Conservation (phyloP, 495 filamentous ascomycete species). For the Trichoderma erinaceum region DNA sequence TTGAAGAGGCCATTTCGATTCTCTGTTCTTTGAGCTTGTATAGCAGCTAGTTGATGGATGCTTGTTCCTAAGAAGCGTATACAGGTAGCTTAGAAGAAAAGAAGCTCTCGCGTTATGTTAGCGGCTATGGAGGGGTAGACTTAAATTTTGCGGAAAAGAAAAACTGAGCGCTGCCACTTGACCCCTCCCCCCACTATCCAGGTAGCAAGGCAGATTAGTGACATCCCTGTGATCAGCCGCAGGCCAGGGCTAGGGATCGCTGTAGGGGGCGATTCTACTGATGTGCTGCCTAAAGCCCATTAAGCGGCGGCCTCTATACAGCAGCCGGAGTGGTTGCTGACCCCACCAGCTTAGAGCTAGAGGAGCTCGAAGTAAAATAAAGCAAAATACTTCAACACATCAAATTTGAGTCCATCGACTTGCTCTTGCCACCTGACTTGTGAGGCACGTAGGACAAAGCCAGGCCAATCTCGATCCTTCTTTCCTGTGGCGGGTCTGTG, state of each 20-base stretch:
- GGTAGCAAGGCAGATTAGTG: background rate
- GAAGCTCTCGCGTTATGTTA: background rate
- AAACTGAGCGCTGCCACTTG: background rate
- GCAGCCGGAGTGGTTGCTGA: background rate
- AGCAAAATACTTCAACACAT: too few relatives aligned
- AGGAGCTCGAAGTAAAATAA: too few relatives aligned
- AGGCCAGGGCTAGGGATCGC: background rate
- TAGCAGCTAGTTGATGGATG: too few relatives aligned
- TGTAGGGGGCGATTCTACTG: background rate
- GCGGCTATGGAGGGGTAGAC: background rate
- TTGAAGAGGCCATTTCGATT: slow-evolving; percentile 31
- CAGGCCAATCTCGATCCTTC: background rate
- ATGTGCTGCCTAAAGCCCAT: background rate
- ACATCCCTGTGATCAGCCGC: background rate
- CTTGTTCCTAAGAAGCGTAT: background rate
- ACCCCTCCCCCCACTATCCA: background rate
- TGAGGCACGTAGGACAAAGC: background rate
- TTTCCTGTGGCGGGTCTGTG: background rate
- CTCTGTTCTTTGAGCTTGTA: too few relatives aligned
- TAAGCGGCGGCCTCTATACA: background rate
- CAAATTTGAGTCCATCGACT: background rate
- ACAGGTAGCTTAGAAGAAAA: background rate
- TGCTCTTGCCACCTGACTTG: background rate
- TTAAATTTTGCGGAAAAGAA: background rate
- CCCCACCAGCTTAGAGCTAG: background rate